Evolutionary conservation across 1,139 yeast genomes (phyloP).

Genomic region (Saccharomycopsis phalli): DNA sequence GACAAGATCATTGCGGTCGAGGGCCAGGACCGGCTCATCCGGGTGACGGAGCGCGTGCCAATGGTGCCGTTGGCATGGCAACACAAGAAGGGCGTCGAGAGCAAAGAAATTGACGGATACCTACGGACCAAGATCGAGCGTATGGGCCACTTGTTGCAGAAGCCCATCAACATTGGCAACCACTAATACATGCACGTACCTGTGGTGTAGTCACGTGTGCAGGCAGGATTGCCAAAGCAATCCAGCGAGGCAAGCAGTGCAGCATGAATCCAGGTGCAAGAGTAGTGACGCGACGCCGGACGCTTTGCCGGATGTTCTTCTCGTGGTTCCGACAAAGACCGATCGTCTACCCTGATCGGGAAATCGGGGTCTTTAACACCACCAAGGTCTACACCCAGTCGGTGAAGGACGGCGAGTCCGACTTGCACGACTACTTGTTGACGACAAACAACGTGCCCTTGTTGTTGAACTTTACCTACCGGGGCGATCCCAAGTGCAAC

Average conservation of each 20-base stretch:
- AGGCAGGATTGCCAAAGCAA: too few species aligned
- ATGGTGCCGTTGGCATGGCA: slow-evolving; percentile 95
- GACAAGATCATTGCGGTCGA: slow-evolving; percentile 94
- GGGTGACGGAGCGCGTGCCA: slow-evolving; percentile 80
- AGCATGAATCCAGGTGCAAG: background rate
- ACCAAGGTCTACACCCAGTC: slow-evolving; percentile 15
- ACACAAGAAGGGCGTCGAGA: slow-evolving; percentile 51
- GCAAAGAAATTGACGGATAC: slow-evolving; percentile 86
- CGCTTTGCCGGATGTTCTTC: slow-evolving; percentile 3
- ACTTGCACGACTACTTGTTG: slow-evolving; percentile 47
- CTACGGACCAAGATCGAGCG: slow-evolving; percentile 87
- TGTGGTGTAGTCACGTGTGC: too few species aligned
- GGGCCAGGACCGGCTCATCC: slow-evolving; percentile 62
- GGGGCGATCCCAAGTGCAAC: slow-evolving; percentile 57
- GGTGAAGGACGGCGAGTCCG: slow-evolving; percentile 29
- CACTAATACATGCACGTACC: too few species aligned
- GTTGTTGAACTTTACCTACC: slow-evolving; percentile 60
- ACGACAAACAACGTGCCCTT: slow-evolving; percentile 47
- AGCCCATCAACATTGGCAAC: slow-evolving; percentile 43
- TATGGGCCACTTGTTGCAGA: slow-evolving; percentile 86
- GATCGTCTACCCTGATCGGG: slow-evolving; percentile 17
- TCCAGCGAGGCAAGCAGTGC: background rate
- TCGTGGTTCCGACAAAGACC: slow-evolving; percentile 5
- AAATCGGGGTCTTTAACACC: slow-evolving; percentile 15
- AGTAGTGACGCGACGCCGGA: too few species aligned